A percentile compares a stretch with the other conserved stretches of the same genome.
phyloP scores from a whole-genome alignment of 2,329 filamentous ascomycete species.

The Didymella arachidicola region DNA sequence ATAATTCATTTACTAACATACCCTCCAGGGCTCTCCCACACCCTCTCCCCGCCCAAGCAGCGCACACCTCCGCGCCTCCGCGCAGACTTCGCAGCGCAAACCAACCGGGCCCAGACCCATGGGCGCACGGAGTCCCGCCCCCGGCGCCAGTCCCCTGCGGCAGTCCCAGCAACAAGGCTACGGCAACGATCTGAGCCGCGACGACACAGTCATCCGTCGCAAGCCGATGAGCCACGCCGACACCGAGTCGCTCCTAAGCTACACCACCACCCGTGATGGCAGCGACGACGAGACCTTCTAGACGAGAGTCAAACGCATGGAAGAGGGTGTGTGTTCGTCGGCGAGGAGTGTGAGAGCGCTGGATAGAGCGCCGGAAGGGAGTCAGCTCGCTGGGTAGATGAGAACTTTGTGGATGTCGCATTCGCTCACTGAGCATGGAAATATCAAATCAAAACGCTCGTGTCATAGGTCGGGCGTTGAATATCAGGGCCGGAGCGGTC shows the following conservation, averaged over 20 bases:
- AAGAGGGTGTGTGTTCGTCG: neutral
- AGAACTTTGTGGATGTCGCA: neutral
- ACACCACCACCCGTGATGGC: slow-evolving; percentile 36
- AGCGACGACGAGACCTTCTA: slow-evolving; percentile 22
- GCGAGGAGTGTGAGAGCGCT: neutral
- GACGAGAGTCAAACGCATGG: neutral
- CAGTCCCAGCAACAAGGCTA: slow-evolving; percentile 26
- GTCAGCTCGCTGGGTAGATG: neutral
- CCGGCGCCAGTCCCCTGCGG: slow-evolving; percentile 33
- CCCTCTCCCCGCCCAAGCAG: slow-evolving; percentile 43
- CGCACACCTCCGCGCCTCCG: slow-evolving; percentile 34
- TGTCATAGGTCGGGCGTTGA: too few species aligned
- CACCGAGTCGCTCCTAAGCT: slow-evolving; percentile 17
- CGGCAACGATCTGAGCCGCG: slow-evolving; percentile 1
- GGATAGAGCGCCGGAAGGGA: neutral
- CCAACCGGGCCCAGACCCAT: slow-evolving; percentile 60
- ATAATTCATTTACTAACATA: too few species aligned
- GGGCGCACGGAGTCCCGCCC: slow-evolving; percentile 58
- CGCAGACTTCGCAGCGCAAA: slow-evolving; percentile 49
- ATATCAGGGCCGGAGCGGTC: too few species aligned
- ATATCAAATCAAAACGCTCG: neutral
- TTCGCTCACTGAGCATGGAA: neutral
- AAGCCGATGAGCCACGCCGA: slow-evolving; percentile 34
- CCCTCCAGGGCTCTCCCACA: slow-evolving; percentile 41
- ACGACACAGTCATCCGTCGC: slow-evolving; percentile 47